These are phyloP conservation scores for Mycena albidolilacea DNA, from an alignment of 768 basidiomycete species.

Conservation along the genomic window DNA sequence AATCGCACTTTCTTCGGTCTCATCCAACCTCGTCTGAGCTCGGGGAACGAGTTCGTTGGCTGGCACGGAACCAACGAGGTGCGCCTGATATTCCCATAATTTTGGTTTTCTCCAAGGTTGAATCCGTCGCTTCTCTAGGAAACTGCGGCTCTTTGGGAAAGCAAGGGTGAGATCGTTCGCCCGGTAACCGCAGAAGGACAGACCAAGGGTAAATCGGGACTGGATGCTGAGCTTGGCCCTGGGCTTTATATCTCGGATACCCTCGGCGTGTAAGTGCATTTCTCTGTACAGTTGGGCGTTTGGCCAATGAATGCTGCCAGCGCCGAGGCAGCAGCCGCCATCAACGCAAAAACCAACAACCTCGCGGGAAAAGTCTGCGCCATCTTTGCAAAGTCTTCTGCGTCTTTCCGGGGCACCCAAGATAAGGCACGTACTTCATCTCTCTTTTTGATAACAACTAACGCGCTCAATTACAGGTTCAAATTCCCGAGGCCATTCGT, in stretches of 20 bases:
- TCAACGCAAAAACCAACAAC: constrained; percentile 6
- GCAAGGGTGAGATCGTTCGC: constrained; percentile 1
- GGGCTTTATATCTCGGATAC: constrained; percentile 22
- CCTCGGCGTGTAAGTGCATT: constrained; percentile 14
- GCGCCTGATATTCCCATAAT: background rate
- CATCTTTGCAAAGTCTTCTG: constrained; percentile 22
- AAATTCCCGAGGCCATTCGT: constrained; percentile 13
- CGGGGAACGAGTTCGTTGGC: constrained; percentile 9
- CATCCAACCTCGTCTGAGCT: constrained; percentile 4
- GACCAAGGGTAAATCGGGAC: no score
- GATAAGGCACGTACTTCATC: background rate
- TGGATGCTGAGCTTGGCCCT: constrained; percentile 15
- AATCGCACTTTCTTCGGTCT: constrained; percentile 4
- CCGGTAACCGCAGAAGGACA: no score
- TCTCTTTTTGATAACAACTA: background rate
- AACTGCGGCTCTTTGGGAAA: constrained; percentile 17
- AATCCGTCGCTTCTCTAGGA: background rate
- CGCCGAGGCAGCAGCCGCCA: constrained; percentile 12
- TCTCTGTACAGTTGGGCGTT: background rate
- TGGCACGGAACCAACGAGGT: constrained; percentile 21
- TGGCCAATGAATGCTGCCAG: background rate
- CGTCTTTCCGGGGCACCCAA: background rate
- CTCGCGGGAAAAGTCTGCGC: constrained; percentile 20
- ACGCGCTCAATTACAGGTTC: background rate
- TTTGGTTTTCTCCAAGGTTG: background rate